Evolutionary conservation across 306 rosid species (phyloP).

Genomic region (Corylus americana): DNA sequence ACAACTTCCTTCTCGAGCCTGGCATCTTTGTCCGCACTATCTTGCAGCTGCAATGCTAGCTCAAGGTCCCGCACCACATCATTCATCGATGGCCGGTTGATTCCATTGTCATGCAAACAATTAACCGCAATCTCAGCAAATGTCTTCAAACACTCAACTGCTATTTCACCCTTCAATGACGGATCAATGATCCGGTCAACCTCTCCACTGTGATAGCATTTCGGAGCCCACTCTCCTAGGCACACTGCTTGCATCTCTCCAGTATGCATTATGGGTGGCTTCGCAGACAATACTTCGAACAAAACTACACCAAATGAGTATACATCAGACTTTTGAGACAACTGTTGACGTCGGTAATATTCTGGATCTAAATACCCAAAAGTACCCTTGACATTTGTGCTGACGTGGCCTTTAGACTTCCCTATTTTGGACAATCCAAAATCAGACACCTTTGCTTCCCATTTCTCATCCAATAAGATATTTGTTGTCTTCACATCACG

Average conservation of each 20-base stretch:
- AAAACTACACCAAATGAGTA: neutral
- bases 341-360: neutral
- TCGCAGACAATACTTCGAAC: neutral
- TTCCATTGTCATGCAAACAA: neutral
- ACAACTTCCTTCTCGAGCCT: too few species aligned
- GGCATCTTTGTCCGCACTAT: too few species aligned
- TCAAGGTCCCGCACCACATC: neutral
- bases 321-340: neutral
- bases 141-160: neutral
- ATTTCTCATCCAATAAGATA: neutral
- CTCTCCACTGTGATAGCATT: neutral
- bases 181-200: neutral
- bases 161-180: neutral
- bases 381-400: too few species aligned
- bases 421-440: neutral
- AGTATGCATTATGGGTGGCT: neutral
- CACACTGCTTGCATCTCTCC: neutral
- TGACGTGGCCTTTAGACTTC: accelerated
- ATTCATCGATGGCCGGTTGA: neutral
- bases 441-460: neutral
- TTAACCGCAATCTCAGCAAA: neutral
- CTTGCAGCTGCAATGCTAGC: neutral
- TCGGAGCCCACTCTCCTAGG: neutral
- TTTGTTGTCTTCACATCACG: neutral
- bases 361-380: neutral